A percentile compares a stretch with the other conserved stretches of the same genome.
These are phyloP conservation scores for Panicum hallii DNA, from an alignment of 202 grass and related monocot genomes.

Conservation along the genomic window DNA sequence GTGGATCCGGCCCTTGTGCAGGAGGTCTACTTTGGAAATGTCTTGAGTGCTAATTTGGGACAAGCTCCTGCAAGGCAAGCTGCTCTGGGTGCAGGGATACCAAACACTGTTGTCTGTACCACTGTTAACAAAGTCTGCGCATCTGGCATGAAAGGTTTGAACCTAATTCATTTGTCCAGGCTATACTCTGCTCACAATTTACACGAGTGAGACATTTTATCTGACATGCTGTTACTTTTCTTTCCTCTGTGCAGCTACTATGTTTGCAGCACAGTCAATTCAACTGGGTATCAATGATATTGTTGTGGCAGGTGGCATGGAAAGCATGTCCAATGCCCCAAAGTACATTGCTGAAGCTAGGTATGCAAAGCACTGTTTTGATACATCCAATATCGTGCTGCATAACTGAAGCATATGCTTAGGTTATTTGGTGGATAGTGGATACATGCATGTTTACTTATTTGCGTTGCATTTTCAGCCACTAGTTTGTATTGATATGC, in stretches of 20 bases:
- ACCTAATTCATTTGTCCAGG: neutral
- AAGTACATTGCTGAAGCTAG: conserved; percentile 94
- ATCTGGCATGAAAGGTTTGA: conserved; percentile 95
- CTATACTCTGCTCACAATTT: conserved; percentile 1
- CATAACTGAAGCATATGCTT: neutral
- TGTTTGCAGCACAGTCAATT: conserved; percentile 90
- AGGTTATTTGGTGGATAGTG: neutral
- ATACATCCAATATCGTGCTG: neutral
- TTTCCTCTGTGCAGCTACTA: conserved; percentile 62
- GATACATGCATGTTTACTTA: conserved; percentile 3
- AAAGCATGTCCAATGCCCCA: conserved; percentile 99
- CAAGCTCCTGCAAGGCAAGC: conserved; percentile 92
- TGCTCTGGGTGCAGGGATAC: conserved; percentile 88
- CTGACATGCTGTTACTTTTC: conserved; percentile 2
- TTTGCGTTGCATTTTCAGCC: neutral
- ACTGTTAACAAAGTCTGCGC: conserved; percentile 95
- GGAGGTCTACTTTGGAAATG: conserved; percentile 92
- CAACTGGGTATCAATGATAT: conserved; percentile 86
- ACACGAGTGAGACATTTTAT: neutral
- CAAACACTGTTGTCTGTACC: conserved; percentile 83
- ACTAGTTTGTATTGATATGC: neutral
- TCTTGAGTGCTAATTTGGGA: conserved; percentile 95
- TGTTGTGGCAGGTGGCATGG: conserved; percentile 95
- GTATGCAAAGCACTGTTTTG: conserved; percentile 40
- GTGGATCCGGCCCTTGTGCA: conserved; percentile 81